Evolutionary conservation across 1,139 yeast genomes (phyloP), one percentile per base, ranked within the genome.

Genomic region (Protomyces lactucae-debilis): DNA sequence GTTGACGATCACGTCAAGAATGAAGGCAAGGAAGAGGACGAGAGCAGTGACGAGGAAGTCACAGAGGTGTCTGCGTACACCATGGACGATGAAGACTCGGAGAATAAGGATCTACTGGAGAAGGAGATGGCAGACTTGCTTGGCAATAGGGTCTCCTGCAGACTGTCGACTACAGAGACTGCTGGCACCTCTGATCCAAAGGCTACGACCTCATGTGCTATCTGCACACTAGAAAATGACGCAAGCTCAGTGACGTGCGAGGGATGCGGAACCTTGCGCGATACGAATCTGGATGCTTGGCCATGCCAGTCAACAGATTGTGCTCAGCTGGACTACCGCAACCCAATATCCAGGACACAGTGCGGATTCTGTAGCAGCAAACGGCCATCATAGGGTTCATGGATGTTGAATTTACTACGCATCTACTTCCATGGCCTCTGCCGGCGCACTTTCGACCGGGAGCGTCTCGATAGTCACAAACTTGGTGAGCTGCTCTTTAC

Each of bases 391-490:
- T 43, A 43, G 48, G 32, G 1, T 28, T 28, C 32, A 28, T 28
- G 32, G 6, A 5, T 5, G 5, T n/a, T 21, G 16, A 12, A 12
- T n/a, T 6, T 3, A 8, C 66, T 74, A 82, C 59, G 83, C 85
- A 75, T 88, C 95, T 48, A 88, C 85, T 72, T 87, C 95, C 95
- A 88, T 88, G 52, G 82, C 82, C 68, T 83, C 74, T 21, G 66
- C 85, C 55, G 74, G 75, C 46, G 72, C 73, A 16, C 72, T 54
- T 21, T 61, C 61, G 1, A 53, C 61, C 14, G 64, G 53, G 96
- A 71, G 86, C 14, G 63, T 59, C 84, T 48, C 88, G 85, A 67
- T 88, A 35, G 65, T 88, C 67, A 88, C 84, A 57, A 88, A 73
- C 61, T 83, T 82, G 69, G 85, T 82, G 53, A 88, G 80, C 68